Base-by-base conservation (phyloP, 495 filamentous ascomycete species). In the Aspergillus sclerotioniger region DNA sequence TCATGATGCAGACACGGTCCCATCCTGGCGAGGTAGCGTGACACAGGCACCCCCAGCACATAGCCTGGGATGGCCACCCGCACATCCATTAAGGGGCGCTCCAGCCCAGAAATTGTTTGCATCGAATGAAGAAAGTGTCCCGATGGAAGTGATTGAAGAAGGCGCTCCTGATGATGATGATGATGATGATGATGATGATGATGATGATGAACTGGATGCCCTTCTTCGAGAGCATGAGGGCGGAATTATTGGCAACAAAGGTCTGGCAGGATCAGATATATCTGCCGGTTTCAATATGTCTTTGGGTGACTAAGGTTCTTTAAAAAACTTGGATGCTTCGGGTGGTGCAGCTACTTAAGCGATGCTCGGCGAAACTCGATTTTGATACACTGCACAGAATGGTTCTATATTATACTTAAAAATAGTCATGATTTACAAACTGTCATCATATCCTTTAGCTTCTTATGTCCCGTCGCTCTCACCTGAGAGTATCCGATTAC, bases 121-220 rank as follows among this genome's bases (percentile, higher is more conserved):
- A 13, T 49, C 66, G 39, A 62, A 71, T 8, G 54, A 66, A n/a
- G 10, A 13, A 6, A 12, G 12, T 41, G n/a, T 41, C 6, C 37
- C 9, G n/a, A 12, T 19, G 58, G 54, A 28, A 55, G 63, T 49
- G 44, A 33, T 15, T 58, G 48, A 10, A 50, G 32, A 59, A 12
- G 28, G 33, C 2, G 44, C 54, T 10, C 59, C 54, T 20, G 50
- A 66, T 51, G 64, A 62, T 53, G 68, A 71, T 46, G 71, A 77
- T 53, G 68, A 71, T 46, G 71, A 77, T 53, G 68, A 71, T 46
- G 71, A 77, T 20, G 50, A 66, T 51, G 64, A 62, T n/a, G 43
- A 63, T 8, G 67, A 74, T 53, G 68, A 71, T 46, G 71, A 77
- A 54, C 61, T 77, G 17, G 75, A 75, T 37, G 65, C 67, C 20